Conservation (phyloP, 2,329 filamentous ascomycete genomes). For the Mycosphaerella sp. region DNA sequence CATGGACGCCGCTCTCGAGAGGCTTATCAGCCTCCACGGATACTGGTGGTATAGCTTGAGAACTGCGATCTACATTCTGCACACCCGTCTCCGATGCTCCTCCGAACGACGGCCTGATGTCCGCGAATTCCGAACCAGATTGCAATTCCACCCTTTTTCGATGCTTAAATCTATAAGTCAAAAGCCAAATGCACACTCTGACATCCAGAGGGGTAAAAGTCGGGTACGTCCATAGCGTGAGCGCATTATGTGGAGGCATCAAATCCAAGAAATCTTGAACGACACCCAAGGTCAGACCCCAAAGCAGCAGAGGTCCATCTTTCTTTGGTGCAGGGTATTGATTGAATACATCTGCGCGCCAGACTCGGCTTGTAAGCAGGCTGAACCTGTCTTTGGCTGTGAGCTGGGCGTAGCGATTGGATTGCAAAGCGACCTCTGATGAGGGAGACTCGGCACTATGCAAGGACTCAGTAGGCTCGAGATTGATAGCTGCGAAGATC, state of each 20-base stretch:
- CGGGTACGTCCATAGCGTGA: conserved; percentile 61
- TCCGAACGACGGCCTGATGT: conserved; percentile 26
- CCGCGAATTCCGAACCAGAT: conserved; percentile 26
- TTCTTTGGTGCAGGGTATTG: conserved; percentile 32
- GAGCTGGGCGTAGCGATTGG: conserved; percentile 24
- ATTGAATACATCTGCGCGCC: conserved; percentile 27
- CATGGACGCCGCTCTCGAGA: conserved; percentile 43
- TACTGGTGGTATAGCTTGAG: not conserved
- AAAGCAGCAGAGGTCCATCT: conserved; percentile 53
- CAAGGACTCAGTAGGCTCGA: conserved; percentile 56
- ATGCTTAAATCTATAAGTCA: conserved; percentile 54
- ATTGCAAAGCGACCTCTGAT: conserved; percentile 22
- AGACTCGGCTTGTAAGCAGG: conserved; percentile 16
- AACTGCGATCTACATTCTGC: conserved; percentile 3
- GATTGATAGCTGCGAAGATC: conserved; percentile 59
- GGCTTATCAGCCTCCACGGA: conserved; percentile 24
- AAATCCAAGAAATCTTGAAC: conserved; percentile 63
- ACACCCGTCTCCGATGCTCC: conserved; percentile 24
- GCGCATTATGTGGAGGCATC: conserved; percentile 56
- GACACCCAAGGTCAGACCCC: conserved; percentile 63
- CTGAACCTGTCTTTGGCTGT: conserved; percentile 17
- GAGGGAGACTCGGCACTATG: conserved; percentile 46
- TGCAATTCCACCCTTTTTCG: conserved; percentile 40
- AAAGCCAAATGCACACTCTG: conserved; percentile 52
- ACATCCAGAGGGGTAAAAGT: conserved; percentile 61